Evolutionary conservation across 352 stramenopile genomes (phyloP), one percentile per base, ranked within the genome.

Genomic region (Globisporangium middletonii): DNA sequence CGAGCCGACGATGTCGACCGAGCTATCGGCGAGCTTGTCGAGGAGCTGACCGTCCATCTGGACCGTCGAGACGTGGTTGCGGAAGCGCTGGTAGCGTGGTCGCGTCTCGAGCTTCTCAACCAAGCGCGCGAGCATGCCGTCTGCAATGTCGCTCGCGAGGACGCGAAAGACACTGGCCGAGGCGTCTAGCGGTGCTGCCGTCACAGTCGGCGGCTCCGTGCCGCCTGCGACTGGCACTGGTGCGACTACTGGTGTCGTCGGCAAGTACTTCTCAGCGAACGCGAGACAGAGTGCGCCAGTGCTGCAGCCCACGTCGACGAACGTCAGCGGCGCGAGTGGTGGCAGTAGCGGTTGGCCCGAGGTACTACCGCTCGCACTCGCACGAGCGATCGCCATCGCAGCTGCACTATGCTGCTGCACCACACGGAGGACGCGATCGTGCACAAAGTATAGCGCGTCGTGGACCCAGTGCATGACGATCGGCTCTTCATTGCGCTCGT

Each of bases 71-170:
- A 82, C 58, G 28, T 63, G 65, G 4, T 51, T 35, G 7, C 35
- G 52, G 38, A 79, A 75, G 1, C 48, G 27, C 42, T 18, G 50
- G 16, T 70, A 53, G 7, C 51, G 47, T 7, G 57, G n/a, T 18
- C 65, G 62, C 1, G 64, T 56, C 16, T 59, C 48, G 5, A 82
- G 59, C 13, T 52, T 48, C 5, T 67, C 55, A 3, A 41, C 67
- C n/a, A 79, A n/a, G 27, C 65, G 60, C 7, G 72, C 48, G 11
- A 82, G 52, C 72, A 82, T 82, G 3, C 62, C 65, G 0, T 77
- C 65, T 23, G 68, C 70, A 7, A 79, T 41, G 68, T 82, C 72
- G 26, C 67, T 71, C 16, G 70, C 72, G 2, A 70, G 79, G 55
- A 81, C 66, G 41, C 65, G 49, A 5, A 18, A 19, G 11, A 5